Evolutionary conservation across 257 asterid species (phyloP), one percentile per base, ranked within the genome.

Genomic region (Nemophila menziesii): DNA sequence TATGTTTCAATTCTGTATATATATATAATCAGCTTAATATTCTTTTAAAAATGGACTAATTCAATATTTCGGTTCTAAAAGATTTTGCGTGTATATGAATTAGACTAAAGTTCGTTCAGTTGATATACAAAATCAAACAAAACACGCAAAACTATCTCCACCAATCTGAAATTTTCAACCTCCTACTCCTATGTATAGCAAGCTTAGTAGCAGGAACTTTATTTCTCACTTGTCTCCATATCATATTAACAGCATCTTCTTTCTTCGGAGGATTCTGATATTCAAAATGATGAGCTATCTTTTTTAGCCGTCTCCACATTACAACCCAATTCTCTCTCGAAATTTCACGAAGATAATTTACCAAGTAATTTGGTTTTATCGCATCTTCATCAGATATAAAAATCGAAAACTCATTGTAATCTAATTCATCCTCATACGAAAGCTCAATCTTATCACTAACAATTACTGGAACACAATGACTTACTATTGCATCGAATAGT

Each of bases 151-250:
- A 34, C 68, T 59, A 75, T 58, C 82, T 71, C 97, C 84, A 89
- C 95, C 92, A 89, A 63, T 89, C 95, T 18, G 92, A 90, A 47
- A 89, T 73, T 57, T 80, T 89, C 54, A 89, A 69, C 68, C 95
- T 66, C 51, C 82, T 46, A 65, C 59, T 80, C 59, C 97, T 60
- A 46, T 89, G 93, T 15, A 64, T 67, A 22, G 80, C 82, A 54
- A 87, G 97, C 48, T 76, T 64, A 33, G 70, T 72, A 2, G 49
- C 50, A 0, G 90, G 93, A 39, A 83, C 69, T 67, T 83, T 89
- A 56, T 75, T 71, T 62, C 64, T 72, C 39, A 83, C 86, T 68
- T 89, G 90, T 46, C 90, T 78, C 97, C 97, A 79, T 34, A 87
- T 69, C 97, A 87, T 87, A 60, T 72, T 75, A 8, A 82, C 93